Evolutionary conservation across 805 yeast genomes (phyloP).

Genomic region (Lachancea fermentati): DNA sequence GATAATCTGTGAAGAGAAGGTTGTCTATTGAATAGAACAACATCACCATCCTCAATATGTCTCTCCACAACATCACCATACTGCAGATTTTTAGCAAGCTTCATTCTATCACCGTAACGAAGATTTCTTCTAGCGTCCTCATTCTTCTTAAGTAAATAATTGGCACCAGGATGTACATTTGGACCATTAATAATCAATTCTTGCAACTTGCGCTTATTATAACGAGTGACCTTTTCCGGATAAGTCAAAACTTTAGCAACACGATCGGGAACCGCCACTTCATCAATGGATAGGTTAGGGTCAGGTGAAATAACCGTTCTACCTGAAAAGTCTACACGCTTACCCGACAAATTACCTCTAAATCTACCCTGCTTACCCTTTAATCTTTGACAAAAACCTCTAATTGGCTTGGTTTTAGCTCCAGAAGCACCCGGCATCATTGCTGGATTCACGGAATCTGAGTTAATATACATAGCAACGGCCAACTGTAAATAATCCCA

Average conservation of each 20-base stretch:
- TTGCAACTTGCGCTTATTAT: constrained; percentile 75
- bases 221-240: constrained; percentile 90
- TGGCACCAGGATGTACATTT: constrained; percentile 91
- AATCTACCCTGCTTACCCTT: constrained; percentile 99
- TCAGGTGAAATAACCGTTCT: constrained; percentile 98
- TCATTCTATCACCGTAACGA: constrained; percentile 78
- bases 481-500: constrained; percentile 97
- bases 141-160: constrained; percentile 74
- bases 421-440: constrained; percentile 64
- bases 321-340: constrained; percentile 97
- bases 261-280: constrained; percentile 96
- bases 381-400: constrained; percentile 94
- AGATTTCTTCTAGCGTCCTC: constrained; percentile 84
- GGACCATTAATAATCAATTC: constrained; percentile 79
- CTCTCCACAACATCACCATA: constrained; percentile 94
- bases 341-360: constrained; percentile 96
- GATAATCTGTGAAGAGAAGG: constrained; percentile 95
- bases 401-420: constrained; percentile 62
- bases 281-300: constrained; percentile 90
- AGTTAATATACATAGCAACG: constrained; percentile 94
- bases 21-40: constrained; percentile 93
- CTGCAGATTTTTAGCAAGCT: constrained; percentile 67
- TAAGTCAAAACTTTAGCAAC: constrained; percentile 94
- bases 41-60: constrained; percentile 95
- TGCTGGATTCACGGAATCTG: constrained; percentile 85